These are phyloP conservation scores for Populus trichocarpa DNA, from an alignment of 441 rosid genomes.

Conservation along the genomic window DNA sequence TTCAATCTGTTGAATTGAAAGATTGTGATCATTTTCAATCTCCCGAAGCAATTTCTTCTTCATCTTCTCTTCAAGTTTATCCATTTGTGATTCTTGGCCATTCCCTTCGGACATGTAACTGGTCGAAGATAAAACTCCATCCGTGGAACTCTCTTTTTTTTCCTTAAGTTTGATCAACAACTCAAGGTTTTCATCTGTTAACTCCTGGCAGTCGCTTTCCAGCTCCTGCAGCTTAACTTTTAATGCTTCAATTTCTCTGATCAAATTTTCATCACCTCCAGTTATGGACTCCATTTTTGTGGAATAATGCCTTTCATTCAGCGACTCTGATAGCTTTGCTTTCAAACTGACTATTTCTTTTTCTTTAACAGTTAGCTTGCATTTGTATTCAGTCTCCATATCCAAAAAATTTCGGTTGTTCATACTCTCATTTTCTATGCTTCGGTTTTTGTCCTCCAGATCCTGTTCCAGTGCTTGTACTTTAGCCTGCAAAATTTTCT, in stretches of 20 bases:
- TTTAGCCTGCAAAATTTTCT: constrained; percentile 34
- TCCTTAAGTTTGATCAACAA: constrained; percentile 48
- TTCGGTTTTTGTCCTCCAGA: constrained; percentile 21
- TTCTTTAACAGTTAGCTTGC: constrained; percentile 31
- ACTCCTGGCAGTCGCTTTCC: constrained; percentile 59
- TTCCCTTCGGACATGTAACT: constrained; percentile 16
- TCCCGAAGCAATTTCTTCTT: constrained; percentile 29
- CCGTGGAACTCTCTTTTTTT: constrained; percentile 20
- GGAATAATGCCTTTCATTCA: constrained; percentile 8
- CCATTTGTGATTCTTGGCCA: constrained; percentile 22
- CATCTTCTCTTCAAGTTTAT: constrained; percentile 31
- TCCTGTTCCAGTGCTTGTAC: constrained; percentile 39
- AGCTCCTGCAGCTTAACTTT: constrained; percentile 50
- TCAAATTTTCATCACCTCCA: constrained; percentile 14
- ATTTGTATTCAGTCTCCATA: constrained; percentile 22
- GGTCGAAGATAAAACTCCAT: constrained; percentile 16
- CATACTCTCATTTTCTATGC: constrained; percentile 9
- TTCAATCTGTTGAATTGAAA: constrained; percentile 31
- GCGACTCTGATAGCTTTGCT: constrained; percentile 28
- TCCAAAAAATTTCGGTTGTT: constrained; percentile 11
- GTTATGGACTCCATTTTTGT: constrained; percentile 12
- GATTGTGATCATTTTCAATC: constrained; percentile 25
- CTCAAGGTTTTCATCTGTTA: constrained; percentile 61
- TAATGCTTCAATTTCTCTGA: constrained; percentile 37
- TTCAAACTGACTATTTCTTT: constrained; percentile 25